Evolutionary conservation across 257 asterid genomes (phyloP).

Genomic region (Gentiana straminea): DNA sequence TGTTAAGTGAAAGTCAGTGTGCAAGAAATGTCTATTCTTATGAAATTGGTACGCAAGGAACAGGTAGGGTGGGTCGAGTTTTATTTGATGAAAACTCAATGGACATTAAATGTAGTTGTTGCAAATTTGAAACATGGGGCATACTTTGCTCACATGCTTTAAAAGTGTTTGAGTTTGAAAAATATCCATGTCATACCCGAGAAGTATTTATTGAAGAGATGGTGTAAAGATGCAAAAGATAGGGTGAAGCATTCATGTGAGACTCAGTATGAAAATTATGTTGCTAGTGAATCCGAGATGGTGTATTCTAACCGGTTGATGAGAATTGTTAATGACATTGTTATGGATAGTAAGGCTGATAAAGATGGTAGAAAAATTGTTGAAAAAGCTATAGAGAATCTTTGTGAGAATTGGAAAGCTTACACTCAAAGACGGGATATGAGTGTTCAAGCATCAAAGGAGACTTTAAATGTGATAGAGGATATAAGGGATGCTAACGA

Average conservation of each 20-base stretch:
- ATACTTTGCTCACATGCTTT: slow-evolving; percentile 10
- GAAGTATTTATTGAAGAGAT: background rate
- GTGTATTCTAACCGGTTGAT: background rate
- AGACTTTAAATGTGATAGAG: too few species aligned
- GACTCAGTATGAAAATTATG: background rate
- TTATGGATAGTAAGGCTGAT: slow-evolving; percentile 3
- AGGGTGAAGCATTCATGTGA: background rate
- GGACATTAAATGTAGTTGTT: background rate
- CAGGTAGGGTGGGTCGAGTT: background rate
- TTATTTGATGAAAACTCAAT: background rate
- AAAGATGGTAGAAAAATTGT: slow-evolving; percentile 3
- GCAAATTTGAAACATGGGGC: slow-evolving; percentile 7
- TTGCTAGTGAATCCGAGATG: slow-evolving; percentile 5
- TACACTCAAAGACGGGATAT: too few species aligned
- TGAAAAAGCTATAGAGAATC: background rate
- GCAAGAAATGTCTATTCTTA: background rate
- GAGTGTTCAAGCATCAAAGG: too few species aligned
- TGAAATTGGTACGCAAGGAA: background rate
- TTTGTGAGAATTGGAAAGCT: too few species aligned
- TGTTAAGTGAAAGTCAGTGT: background rate
- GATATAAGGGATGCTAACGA: too few species aligned
- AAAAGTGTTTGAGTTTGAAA: slow-evolving; percentile 2
- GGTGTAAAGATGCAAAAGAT: slow-evolving; percentile 4
- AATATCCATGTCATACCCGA: slow-evolving; percentile 1
- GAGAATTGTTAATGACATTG: slow-evolving; percentile 3